Base-by-base conservation (phyloP, 73 alveolate species). In the Effrenium voratum region DNA sequence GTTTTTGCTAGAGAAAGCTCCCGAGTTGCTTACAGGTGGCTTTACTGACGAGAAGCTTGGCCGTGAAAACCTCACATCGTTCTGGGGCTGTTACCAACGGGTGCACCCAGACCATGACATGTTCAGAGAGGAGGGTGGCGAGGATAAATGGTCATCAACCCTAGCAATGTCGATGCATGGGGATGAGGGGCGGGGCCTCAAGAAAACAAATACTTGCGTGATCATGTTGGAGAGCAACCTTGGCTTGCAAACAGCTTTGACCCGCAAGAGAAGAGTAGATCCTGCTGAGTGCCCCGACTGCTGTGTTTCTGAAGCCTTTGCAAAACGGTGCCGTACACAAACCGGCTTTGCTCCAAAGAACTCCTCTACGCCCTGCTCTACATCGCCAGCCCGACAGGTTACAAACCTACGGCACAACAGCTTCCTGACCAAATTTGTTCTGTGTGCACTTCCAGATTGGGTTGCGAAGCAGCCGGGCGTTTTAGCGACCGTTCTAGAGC, bases 101-200 rank as follows among this genome's bases (percentile, higher is more conserved):
- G 24, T n/a, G 16, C 59, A 86, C 13, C 94, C 94, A 4, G 32
- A 2, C 1, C 94, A 86, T 32, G 50, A 15, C 28, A 32, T 86
- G 28, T 86, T 86, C 32, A 43, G 30, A 28, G 46, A 60, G 32
- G 36, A 24, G 5, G 45, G 22, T 19, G 80, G 52, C 10, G 36
- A 66, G 32, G 59, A 40, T 10, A 38, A 8, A 3, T 5, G 60
- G 16, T 32, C 38, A 19, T 40, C 44, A 32, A 47, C 70, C 5
- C 44, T 86, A 32, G 44, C 82, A 15, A 5, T 86, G 8, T 13
- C 46, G 3, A 8, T 86, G 13, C 94, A 86, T 26, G 94, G 94
- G 2, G 94, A 86, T 32, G 94, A 86, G 83, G 94, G 94, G 1
- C 81, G 94, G 3, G 94, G 94, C 8, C 45, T 45, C 3, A 41